Evolutionary conservation across 2,329 filamentous ascomycete species (phyloP).

Genomic region (Penicillium occitanis): DNA sequence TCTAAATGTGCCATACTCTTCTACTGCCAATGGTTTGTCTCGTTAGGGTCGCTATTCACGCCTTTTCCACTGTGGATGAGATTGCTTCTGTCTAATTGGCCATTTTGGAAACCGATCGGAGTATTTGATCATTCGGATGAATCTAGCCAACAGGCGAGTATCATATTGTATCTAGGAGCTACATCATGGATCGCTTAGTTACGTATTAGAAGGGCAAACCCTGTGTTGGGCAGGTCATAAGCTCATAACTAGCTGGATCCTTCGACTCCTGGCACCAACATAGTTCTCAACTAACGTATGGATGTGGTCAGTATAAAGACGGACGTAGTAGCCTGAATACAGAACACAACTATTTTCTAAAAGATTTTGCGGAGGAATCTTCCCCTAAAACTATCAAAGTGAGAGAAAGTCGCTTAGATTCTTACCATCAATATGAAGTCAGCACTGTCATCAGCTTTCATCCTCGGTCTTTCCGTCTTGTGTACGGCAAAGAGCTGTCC

Average conservation of each 20-base stretch:
- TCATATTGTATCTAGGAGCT: not conserved
- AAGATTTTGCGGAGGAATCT: not conserved
- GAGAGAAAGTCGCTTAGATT: not conserved
- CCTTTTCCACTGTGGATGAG: not conserved
- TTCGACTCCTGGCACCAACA: not conserved
- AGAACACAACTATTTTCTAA: not conserved
- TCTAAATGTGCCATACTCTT: not conserved
- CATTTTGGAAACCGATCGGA: not conserved
- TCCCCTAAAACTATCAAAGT: not conserved
- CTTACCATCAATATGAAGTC: conserved; percentile 4
- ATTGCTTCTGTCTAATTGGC: not conserved
- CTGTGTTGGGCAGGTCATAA: not conserved
- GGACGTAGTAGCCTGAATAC: not conserved
- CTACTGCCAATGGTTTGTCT: too few species aligned
- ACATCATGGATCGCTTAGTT: not conserved
- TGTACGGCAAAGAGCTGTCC: not conserved
- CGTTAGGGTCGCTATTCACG: not conserved
- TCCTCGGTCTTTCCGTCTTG: not conserved
- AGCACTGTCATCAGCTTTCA: not conserved
- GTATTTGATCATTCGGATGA: not conserved
- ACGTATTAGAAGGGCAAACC: not conserved
- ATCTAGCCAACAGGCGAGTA: not conserved
- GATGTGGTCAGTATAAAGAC: not conserved
- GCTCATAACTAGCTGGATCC: not conserved
- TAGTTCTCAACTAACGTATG: not conserved